Evolutionary conservation across 2,329 filamentous ascomycete genomes (phyloP).

Genomic region (Mariannaea sp.): DNA sequence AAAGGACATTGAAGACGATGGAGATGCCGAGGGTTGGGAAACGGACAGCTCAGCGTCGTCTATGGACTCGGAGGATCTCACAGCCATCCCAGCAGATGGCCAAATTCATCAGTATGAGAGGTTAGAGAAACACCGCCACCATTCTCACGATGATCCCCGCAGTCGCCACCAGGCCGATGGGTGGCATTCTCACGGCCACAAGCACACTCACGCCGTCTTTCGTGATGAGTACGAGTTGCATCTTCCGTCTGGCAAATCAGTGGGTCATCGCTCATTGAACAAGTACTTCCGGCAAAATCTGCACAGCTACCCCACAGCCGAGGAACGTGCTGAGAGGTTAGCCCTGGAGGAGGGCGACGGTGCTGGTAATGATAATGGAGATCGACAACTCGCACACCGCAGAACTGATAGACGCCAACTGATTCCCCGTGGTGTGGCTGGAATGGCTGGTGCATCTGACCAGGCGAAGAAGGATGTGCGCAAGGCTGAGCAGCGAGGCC

Average conservation of each 20-base stretch:
- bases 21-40: slow-evolving; percentile 84
- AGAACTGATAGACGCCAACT: slow-evolving; percentile 58
- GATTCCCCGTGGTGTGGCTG: slow-evolving; percentile 71
- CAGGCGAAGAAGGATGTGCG: slow-evolving; percentile 72
- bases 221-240: slow-evolving; percentile 94
- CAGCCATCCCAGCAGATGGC: slow-evolving; percentile 75
- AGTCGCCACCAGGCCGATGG: slow-evolving; percentile 76
- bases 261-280: slow-evolving; percentile 86
- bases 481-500: slow-evolving; percentile 70
- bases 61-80: slow-evolving; percentile 82
- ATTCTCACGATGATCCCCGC: slow-evolving; percentile 72
- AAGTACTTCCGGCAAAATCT: slow-evolving; percentile 94
- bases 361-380: slow-evolving; percentile 44
- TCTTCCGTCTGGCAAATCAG: slow-evolving; percentile 84
- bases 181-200: slow-evolving; percentile 82
- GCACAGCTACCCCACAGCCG: slow-evolving; percentile 77
- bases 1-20: slow-evolving; percentile 57
- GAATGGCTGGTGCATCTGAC: slow-evolving; percentile 79
- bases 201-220: slow-evolving; percentile 74
- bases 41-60: slow-evolving; percentile 92
- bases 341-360: slow-evolving; percentile 56
- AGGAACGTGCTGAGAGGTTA: slow-evolving; percentile 73
- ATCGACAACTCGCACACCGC: slow-evolving; percentile 43
- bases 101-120: slow-evolving; percentile 73
- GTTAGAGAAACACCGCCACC: slow-evolving; percentile 74